These are phyloP conservation scores for Gynochthodes officinalis DNA, from an alignment of 257 asterid genomes.

Conservation along the genomic window DNA sequence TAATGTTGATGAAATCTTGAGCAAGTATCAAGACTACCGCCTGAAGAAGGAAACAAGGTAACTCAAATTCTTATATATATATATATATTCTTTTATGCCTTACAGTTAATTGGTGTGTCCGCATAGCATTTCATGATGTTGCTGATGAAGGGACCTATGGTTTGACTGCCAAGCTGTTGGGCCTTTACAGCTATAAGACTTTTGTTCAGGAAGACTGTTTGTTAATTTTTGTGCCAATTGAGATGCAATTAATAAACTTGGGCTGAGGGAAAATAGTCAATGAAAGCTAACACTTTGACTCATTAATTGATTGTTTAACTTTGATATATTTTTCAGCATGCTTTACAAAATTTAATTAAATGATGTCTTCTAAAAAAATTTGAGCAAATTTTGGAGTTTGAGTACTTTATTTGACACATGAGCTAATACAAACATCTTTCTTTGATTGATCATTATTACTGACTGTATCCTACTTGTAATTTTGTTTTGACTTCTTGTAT, in stretches of 20 bases:
- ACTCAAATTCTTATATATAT: conserved; percentile 22
- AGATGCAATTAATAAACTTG: neutral
- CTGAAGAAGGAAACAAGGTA: conserved; percentile 54
- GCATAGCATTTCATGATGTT: neutral
- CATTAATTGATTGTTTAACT: neutral
- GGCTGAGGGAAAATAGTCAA: neutral
- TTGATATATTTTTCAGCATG: neutral
- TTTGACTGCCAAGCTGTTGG: neutral
- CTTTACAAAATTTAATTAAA: neutral
- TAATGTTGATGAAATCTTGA: conserved; percentile 49
- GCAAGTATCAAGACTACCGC: conserved; percentile 53
- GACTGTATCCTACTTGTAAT: neutral
- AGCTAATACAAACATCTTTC: neutral
- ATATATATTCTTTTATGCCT: neutral
- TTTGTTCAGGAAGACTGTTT: neutral
- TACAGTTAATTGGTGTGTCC: neutral
- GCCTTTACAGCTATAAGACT: neutral
- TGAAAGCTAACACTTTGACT: neutral
- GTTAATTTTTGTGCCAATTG: neutral
- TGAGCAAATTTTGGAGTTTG: neutral
- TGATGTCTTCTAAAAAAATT: neutral
- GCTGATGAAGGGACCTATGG: neutral
- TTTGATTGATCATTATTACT: neutral
- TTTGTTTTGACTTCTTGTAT: conserved; percentile 18
- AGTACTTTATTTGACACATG: neutral